Evolutionary conservation across 352 stramenopile genomes (phyloP), one percentile per base, ranked within the genome.

Genomic region (Phytophthora pisi): DNA sequence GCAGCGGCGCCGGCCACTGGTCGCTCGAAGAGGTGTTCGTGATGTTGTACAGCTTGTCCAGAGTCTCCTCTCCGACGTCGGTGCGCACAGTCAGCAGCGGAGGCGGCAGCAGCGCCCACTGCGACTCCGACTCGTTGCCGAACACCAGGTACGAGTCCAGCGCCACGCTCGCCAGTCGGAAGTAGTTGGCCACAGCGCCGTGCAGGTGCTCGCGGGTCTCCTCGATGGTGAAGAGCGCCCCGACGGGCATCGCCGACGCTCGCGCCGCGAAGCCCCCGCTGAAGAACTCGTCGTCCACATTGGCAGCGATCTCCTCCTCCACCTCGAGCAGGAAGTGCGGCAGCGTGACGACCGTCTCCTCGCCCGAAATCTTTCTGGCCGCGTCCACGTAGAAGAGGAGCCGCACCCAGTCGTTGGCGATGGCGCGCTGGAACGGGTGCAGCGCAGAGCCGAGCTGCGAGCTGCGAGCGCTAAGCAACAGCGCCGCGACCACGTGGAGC

Each of bases 301-400:
- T 91, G 36, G 79, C 84, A 0, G 80, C 84, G 47, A 91, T 81
- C 47, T 89, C 75, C 59, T 92, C 84, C 45, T 90, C 78, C 7
- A 69, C 71, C 38, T 92, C 82, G 4, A 91, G 70, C 50, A 92
- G 42, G 50, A 92, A 92, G 34, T 91, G 74, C 18, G 84, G 84
- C 52, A 92, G 63, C 28, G 74, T 89, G 20, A 78, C 61, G 8
- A 70, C 26, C n/a, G 73, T 70, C 16, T 62, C 23, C 18, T 61
- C 53, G 9, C 55, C 59, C 5, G 56, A 40, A 15, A 40, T 15
- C 10, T 40, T 15, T 5, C 34, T 40, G 34, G 55, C 66, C 9
- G 71, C 72, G 58, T 90, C 80, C 23, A 92, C 82, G 72, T 84
- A 92, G 66, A 91, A 92, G 16, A 92, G 74, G 59, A 92, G 64